Evolutionary conservation across 2,329 filamentous ascomycete genomes (phyloP), one percentile per base, ranked within the genome.

Genomic region (Hymenoscyphus repandus): DNA sequence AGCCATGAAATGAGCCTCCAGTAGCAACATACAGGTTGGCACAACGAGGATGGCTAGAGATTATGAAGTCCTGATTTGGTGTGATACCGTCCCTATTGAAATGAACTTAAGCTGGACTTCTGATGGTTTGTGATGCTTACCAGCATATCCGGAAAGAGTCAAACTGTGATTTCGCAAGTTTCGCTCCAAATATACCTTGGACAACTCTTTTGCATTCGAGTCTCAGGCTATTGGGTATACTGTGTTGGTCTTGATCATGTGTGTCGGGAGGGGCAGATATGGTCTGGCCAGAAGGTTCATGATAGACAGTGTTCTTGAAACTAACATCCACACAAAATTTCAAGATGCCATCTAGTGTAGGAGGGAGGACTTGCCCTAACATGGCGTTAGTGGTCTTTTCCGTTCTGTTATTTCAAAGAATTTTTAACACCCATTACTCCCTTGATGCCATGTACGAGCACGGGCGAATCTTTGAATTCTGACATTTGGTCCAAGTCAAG

Each of bases 1-100:
- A 84, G 30, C 77, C 76, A 61, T 85, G 82, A 55, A 84, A 82
- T 11, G 79, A 83, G 1, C 82, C 82, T 11, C 78, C 81, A 0
- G 77, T 78, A 0, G 81, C 82, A 20, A 86, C 63, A 63, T 77
- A 83, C 12, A 86, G 65, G 52, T 78, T 79, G 58, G 72, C 66
- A 5, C 71, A 65, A 53, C 79, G 71, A 2, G 78, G 74, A 56
- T 82, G 73, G 2, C 75, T 72, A 6, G 74, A 74, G 58, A 85
- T 76, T 47, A 85, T 69, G 58, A 81, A 82, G 61, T 85, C 80
- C 64, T 85, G 79, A 7, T 75, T 79, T 0, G 79, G 78, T 2
- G 79, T 82, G 34, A 80, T 75, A 32, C 77, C 75, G 60, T 85
- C 82, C 76, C 80, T 83, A 65, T 12, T 13, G 12, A 30, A n/a